Evolutionary conservation across 805 yeast species (phyloP), one percentile per base, ranked within the genome.

Genomic region (Wickerhamomyces silvicola): DNA sequence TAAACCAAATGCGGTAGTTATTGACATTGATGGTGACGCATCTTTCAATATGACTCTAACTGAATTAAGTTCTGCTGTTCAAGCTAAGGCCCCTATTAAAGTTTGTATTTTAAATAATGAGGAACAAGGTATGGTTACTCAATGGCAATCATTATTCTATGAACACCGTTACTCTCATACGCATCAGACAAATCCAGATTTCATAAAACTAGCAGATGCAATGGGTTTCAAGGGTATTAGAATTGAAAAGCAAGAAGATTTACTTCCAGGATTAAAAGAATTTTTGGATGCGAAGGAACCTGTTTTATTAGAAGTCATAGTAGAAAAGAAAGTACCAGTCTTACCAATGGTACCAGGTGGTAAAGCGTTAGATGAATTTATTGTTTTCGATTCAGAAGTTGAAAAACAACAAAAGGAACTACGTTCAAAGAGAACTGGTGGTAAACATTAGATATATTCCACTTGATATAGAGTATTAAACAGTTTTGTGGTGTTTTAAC

Each of bases 121-220:
- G 67, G 98, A 92, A 68, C 98, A 92, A 68, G 98, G 98, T 57
- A 92, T 92, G 98, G 98, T 92, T 35, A 90, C 97, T 10, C 98
- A 92, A 63, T 92, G 98, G 98, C 98, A 92, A 68, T 82, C 96
- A 10, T 68, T 92, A 41, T 92, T 92, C 70, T 92, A 92, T 64
- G 95, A 90, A 60, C 90, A 90, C 64, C 78, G 98, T 64, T 92
- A 85, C 61, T 73, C 97, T n/a, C 97, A 92, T 64, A 90, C 98
- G 16, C 97, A 92, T 65, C 98, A 92, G 67, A 57, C 72, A 37
- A 92, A 92, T 62, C 98, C 98, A 36, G 81, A 92, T 62, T 92
- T 88, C 57, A 75, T 85, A 70, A 84, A 83, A 61, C 69, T 92
- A 35, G 94, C 95, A 14, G 96, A 92, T 31, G 81, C 96, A 29